Percentiles rank a stretch among this genome's conserved stretches.
phyloP scores from a whole-genome alignment of 345 rosid species.

The Eucalyptus polybractea region DNA sequence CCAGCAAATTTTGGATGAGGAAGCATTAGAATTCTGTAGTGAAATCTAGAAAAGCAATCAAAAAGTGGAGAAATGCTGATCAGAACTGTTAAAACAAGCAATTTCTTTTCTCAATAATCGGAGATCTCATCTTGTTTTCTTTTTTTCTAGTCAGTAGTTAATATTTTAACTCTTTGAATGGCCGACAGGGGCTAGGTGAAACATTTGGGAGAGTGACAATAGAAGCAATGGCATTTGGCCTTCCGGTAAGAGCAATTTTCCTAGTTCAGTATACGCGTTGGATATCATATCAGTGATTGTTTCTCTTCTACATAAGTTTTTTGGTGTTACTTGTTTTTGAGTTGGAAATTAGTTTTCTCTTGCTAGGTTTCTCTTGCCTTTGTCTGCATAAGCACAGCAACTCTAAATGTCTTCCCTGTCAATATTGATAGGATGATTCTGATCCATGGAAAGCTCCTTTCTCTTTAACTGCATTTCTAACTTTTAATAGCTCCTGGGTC shows the following conservation, averaged over 20 bases:
- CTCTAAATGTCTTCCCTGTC: not conserved
- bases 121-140: not conserved
- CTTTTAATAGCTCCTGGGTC: not conserved
- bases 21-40: not conserved
- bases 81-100: not conserved
- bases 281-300: not conserved
- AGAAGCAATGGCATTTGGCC: slow-evolving; percentile 94
- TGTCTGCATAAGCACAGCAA: not conserved
- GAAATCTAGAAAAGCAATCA: not conserved
- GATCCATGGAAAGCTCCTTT: not conserved
- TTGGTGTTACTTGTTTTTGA: not conserved
- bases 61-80: not conserved
- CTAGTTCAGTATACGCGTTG: not conserved
- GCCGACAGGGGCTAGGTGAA: slow-evolving; percentile 73
- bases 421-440: not conserved
- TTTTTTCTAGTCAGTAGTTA: not conserved
- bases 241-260: slow-evolving; percentile 33
- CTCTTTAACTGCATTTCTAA: not conserved
- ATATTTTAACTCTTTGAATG: not conserved
- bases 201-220: slow-evolving; percentile 96
- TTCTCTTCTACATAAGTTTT: not conserved
- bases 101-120: not conserved
- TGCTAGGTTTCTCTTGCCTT: not conserved
- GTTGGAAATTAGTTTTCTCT: not conserved
- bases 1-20: not conserved